A percentile compares a stretch with the other conserved stretches of the same genome.
Evolutionary conservation across 345 rosid genomes (phyloP).

Genomic region (Eucalyptus caleyi): DNA sequence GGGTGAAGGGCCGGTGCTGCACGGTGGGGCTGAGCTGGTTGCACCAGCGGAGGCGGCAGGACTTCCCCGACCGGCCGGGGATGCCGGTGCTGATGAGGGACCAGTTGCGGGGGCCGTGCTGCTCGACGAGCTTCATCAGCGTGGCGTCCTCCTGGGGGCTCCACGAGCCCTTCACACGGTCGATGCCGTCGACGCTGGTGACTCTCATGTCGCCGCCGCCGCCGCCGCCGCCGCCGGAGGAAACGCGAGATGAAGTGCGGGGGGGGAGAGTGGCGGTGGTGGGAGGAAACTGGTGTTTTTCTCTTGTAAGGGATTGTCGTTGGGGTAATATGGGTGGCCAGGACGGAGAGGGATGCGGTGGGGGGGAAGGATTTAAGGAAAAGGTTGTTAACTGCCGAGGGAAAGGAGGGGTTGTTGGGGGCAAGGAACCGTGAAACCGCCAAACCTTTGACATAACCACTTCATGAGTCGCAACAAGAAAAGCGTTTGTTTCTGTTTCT

Average conservation of each 20-base stretch:
- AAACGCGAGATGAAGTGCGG: not conserved
- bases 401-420: not conserved
- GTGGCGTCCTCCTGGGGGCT: slow-evolving; percentile 48
- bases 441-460: slow-evolving; percentile 4
- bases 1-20: slow-evolving; percentile 56
- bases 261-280: not conserved
- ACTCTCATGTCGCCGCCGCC: not conserved
- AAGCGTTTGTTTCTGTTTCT: not conserved
- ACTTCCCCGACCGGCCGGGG: slow-evolving; percentile 61
- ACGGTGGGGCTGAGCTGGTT: slow-evolving; percentile 58
- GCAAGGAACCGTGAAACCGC: slow-evolving; percentile 36
- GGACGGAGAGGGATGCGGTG: not conserved
- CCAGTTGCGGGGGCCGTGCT: slow-evolving; percentile 64
- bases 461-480: not conserved
- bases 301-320: not conserved
- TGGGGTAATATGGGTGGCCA: not conserved
- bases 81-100: slow-evolving; percentile 43
- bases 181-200: not conserved
- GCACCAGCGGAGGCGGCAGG: slow-evolving; percentile 64
- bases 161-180: slow-evolving; percentile 51
- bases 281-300: too few relatives aligned
- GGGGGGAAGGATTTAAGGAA: not conserved
- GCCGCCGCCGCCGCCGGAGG: not conserved
- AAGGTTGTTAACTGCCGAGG: slow-evolving; percentile 5
- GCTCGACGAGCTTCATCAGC: slow-evolving; percentile 30